Base-by-base conservation (phyloP, 306 rosid genomes). In the Ammopiptanthus mongolicus region DNA sequence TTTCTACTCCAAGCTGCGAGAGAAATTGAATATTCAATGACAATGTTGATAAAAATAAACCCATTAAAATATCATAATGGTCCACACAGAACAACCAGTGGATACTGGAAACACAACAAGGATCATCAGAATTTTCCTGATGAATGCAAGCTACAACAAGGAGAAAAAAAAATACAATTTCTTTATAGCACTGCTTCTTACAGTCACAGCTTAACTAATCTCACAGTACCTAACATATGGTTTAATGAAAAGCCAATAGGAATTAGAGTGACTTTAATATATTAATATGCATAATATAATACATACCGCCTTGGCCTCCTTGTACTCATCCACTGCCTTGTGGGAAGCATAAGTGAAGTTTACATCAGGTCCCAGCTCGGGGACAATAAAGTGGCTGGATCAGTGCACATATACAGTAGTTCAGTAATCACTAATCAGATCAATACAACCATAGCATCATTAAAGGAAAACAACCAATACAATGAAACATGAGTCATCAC, bases 231-330 rank as follows among this genome's bases (percentile, higher is more conserved):
- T 5, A 67, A 59, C 34, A 37, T 36, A 42, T 34, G 52, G 42
- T 58, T 65, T 78, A 61, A 57, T 37, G 8, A 60, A 5, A 19
- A 41, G 42, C 5, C 25, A 69, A 22, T 0, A 19, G 6, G 44
- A 71, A 67, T 2, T 41, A 0, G 47, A 41, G 13, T 29, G 21
- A 51, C 66, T 22, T n/a, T 57, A 60, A 28, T 59, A 21, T 59
- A 37, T 15, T 57, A 55, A 28, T 60, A 21, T 59, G n/a, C n/a
- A n/a, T n/a, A n/a, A 39, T 14, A 47, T 3, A 55, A 75, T 7
- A 77, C 96, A 48, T 86, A 92, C 97, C 78, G 88, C 92, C 78
- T 92, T 90, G 56, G 97, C 97, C 75, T 92, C 97, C 89, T 92
- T 90, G 91, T 90, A 92, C 56, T 92, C 97, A 4, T 84, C 76